phyloP scores from a whole-genome alignment of 306 rosid genomes.

The Cucurbita argyrosperma region DNA sequence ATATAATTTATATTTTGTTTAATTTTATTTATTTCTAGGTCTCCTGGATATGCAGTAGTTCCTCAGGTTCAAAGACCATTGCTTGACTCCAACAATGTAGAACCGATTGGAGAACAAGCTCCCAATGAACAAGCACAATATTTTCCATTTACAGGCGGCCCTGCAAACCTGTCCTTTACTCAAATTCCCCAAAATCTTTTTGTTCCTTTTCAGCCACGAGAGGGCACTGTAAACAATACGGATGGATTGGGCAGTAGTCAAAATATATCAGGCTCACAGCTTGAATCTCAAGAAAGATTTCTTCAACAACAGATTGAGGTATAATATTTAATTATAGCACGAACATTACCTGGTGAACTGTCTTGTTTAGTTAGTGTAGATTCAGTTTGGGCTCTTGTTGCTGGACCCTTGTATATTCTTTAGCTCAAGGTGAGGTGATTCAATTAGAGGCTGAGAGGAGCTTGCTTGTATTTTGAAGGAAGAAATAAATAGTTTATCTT shows the following conservation, averaged over 20 bases:
- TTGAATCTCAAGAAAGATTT: constrained; percentile 50
- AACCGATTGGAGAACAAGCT: constrained; percentile 29
- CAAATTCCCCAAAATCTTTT: constrained; percentile 25
- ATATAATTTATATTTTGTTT: background rate
- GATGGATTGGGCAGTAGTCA: constrained; percentile 30
- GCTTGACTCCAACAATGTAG: constrained; percentile 19
- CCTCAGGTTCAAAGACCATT: constrained; percentile 33
- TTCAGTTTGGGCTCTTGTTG: background rate
- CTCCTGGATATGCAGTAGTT: constrained; percentile 41
- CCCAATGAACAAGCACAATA: constrained; percentile 26
- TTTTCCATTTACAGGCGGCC: constrained; percentile 35
- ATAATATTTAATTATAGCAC: background rate
- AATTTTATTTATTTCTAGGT: constrained; percentile 24
- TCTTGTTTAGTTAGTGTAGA: background rate
- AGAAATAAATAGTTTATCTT: background rate
- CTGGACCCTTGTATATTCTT: background rate
- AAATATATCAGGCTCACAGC: constrained; percentile 22
- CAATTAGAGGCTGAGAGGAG: background rate
- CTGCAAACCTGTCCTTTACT: constrained; percentile 30
- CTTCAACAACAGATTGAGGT: constrained; percentile 66
- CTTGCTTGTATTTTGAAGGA: background rate
- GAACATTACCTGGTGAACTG: background rate
- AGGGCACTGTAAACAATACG: constrained; percentile 17
- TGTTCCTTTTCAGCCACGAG: constrained; percentile 29
- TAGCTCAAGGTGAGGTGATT: background rate